phyloP scores from a whole-genome alignment of 2,329 filamentous ascomycete genomes.

The Rhytidhysteron rufulum region DNA sequence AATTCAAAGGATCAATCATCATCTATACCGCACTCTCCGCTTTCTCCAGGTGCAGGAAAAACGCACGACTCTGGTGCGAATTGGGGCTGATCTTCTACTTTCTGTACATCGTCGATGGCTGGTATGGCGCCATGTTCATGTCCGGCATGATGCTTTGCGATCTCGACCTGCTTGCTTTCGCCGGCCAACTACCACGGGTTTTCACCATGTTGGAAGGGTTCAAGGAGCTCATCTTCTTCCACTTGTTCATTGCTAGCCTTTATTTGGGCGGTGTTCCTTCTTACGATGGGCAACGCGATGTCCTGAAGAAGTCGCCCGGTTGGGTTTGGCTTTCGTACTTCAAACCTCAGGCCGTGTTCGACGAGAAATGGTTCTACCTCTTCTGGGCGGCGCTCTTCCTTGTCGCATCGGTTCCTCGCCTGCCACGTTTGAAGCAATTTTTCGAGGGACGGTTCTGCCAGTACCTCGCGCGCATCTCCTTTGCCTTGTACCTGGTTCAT shows the following conservation, averaged over 20 bases:
- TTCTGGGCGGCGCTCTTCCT: conserved; percentile 58
- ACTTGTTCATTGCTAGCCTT: conserved; percentile 46
- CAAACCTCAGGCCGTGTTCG: conserved; percentile 63
- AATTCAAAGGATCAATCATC: conserved; percentile 57
- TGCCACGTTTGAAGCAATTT: conserved; percentile 47
- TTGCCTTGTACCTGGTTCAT: conserved; percentile 57
- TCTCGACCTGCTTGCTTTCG: conserved; percentile 28
- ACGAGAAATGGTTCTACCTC: conserved; percentile 66
- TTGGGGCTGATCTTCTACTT: conserved; percentile 59
- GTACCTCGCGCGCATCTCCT: conserved; percentile 56
- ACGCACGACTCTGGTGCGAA: conserved; percentile 54
- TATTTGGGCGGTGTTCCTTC: conserved; percentile 62
- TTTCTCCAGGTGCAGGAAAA: conserved; percentile 53
- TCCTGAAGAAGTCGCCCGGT: conserved; percentile 53
- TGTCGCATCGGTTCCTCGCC: conserved; percentile 54
- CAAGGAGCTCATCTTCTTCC: conserved; percentile 33
- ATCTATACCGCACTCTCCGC: conserved; percentile 57
- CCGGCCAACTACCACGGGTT: conserved; percentile 35
- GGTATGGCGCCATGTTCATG: conserved; percentile 47
- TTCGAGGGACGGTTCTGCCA: conserved; percentile 50
- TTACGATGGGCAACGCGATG: conserved; percentile 43
- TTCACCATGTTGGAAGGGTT: conserved; percentile 54
- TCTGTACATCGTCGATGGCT: conserved; percentile 64
- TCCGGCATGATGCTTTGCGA: conserved; percentile 34
- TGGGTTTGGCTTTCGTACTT: conserved; percentile 60